These are phyloP conservation scores for Backusella morwellensis DNA, from an alignment of 192 early-diverging fungal genomes.

Conservation along the genomic window DNA sequence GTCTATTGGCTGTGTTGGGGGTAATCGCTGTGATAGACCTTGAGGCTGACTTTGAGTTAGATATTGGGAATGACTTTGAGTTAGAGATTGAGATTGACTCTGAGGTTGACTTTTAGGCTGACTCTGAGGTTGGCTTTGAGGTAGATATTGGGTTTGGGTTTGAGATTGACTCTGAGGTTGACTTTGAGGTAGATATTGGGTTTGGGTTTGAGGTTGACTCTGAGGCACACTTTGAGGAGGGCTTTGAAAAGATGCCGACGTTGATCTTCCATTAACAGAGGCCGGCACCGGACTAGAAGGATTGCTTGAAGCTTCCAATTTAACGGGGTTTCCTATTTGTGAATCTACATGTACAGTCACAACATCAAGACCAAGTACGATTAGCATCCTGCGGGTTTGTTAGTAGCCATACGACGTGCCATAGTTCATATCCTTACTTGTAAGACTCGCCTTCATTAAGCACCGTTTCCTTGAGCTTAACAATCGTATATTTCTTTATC, in stretches of 20 bases:
- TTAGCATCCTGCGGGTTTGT: slow-evolving; percentile 20
- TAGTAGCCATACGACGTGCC: no score
- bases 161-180: background rate
- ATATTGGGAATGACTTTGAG: no score
- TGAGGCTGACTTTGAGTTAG: no score
- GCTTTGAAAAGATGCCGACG: background rate
- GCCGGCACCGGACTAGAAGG: background rate
- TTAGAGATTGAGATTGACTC: background rate
- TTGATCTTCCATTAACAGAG: background rate
- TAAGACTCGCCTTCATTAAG: slow-evolving; percentile 47
- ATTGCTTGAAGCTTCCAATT: background rate
- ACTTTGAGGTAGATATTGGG: background rate
- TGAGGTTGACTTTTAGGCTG: no score
- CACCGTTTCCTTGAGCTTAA: slow-evolving; percentile 45
- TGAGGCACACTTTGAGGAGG: background rate
- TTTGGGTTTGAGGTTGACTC: background rate
- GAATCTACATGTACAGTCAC: slow-evolving; percentile 11
- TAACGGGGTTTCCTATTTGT: background rate
- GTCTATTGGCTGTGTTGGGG: background rate
- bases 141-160: no score
- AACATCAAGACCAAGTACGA: slow-evolving; percentile 47
- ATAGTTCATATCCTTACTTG: slow-evolving; percentile 34
- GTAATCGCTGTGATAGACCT: background rate
- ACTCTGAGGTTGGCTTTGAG: background rate
- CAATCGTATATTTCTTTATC: slow-evolving; percentile 50